Base-by-base conservation (phyloP, 805 yeast species). In the Candida easanensis region DNA sequence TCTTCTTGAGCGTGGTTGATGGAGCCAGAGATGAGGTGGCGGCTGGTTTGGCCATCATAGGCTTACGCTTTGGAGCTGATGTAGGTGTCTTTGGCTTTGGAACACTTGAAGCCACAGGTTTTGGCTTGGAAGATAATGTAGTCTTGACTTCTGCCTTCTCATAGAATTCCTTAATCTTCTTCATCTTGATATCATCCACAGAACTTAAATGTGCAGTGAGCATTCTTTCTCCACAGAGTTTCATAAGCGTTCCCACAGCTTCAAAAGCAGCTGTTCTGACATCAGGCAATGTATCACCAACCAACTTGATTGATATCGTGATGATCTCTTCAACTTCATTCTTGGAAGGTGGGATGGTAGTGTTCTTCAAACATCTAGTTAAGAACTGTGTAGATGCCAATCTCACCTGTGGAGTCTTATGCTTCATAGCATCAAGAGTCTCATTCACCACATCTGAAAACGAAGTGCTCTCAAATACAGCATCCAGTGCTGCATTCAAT, bases 391-490 rank as follows among this genome's bases (percentile, higher is more conserved):
- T 72, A n/a, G 84, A 64, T 41, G 88, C 88, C 38, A 83, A 74
- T 56, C 82, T 82, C 22, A 88, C 78, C 56, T 81, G 93, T 0
- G 98, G 97, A 1, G 87, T 85, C 63, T 86, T 88, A 63, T 86
- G 88, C 32, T 69, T 70, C 77, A 85, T 73, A 28, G 77, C 79
- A 19, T 66, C 72, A 9, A 85, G 49, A 0, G 81, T 68, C 3
- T 79, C 82, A 17, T 82, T 86, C 31, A 85, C 61, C 18, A 86
- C 65, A 28, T 78, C 84, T 30, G 70, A 56, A 18, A 77, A 66
- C 0, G 79, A 71, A 10, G 82, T 68, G 46, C 66, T 66, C 26
- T 56, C 56, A 51, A 81, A 84, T 4, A 85, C 71, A 0, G 84
- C 76, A 60, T 82, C 85, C 40, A 90, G 67, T 0, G 91, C 82